Evolutionary conservation across 2,329 filamentous ascomycete genomes (phyloP).

Genomic region (Huntiella abstrusa): DNA sequence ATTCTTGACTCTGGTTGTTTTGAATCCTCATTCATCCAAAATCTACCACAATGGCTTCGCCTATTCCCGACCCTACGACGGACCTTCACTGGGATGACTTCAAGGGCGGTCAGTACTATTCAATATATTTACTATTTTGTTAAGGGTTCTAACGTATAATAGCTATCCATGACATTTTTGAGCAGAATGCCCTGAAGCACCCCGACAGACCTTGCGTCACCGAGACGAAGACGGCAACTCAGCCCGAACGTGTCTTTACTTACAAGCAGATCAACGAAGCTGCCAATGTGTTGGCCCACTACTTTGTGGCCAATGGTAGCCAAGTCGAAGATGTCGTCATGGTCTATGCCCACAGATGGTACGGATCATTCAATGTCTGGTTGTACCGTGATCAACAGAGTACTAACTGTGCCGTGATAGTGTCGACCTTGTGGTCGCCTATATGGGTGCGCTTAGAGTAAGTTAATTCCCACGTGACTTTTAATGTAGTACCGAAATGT

Average conservation of each 20-base stretch:
- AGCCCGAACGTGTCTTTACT: slow-evolving; percentile 48
- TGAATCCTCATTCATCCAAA: no score
- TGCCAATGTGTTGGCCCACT: slow-evolving; percentile 61
- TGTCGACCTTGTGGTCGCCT: slow-evolving; percentile 46
- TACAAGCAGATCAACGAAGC: slow-evolving; percentile 77
- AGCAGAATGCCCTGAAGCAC: slow-evolving; percentile 43
- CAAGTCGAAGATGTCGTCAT: slow-evolving; percentile 76
- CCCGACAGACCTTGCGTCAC: slow-evolving; percentile 39
- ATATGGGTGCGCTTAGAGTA: slow-evolving; percentile 50
- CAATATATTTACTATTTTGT: neutral
- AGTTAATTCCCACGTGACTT: slow-evolving; percentile 13
- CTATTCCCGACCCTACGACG: slow-evolving; percentile 43
- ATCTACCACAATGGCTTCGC: slow-evolving; percentile 10
- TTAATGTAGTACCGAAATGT: neutral
- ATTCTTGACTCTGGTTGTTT: no score
- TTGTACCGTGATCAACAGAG: no score
- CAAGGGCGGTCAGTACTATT: slow-evolving; percentile 22
- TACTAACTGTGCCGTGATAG: slow-evolving; percentile 5
- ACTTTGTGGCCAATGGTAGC: slow-evolving; percentile 55
- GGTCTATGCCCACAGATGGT: slow-evolving; percentile 65
- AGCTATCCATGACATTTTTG: slow-evolving; percentile 53
- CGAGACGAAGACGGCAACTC: slow-evolving; percentile 26
- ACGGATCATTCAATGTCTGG: slow-evolving; percentile 20
- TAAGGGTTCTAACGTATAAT: neutral
- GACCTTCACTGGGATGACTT: slow-evolving; percentile 51